Evolutionary conservation across 106 monocot genomes (phyloP).

Genomic region (Phalaenopsis aphrodite): DNA sequence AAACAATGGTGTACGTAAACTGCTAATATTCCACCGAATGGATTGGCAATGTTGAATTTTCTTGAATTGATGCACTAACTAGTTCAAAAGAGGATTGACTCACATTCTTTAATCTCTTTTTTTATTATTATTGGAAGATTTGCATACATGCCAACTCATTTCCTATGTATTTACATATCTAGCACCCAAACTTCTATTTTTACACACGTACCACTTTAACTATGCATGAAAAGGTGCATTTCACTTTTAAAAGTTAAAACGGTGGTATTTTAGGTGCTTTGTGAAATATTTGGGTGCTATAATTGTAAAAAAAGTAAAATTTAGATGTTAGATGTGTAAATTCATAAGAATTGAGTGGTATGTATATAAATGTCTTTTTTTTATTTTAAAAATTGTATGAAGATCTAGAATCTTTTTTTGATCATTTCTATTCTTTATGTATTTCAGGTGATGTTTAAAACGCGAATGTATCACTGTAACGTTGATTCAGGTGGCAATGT

Average conservation of each 20-base stretch:
- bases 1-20: not conserved
- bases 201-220: no score
- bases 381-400: not conserved
- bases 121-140: not conserved
- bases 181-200: no score
- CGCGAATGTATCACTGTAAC: conserved; percentile 91
- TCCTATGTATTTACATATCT: no score
- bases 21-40: not conserved
- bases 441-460: conserved; percentile 70
- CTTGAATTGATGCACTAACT: not conserved
- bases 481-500: conserved; percentile 60
- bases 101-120: not conserved
- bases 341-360: no score
- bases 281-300: no score
- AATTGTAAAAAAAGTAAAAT: no score
- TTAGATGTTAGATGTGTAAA: no score
- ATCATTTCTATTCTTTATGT: conserved; percentile 1
- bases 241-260: no score
- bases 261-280: no score
- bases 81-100: not conserved
- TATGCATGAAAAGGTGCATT: no score
- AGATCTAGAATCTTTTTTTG: not conserved
- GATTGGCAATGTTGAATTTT: not conserved
- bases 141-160: no score
- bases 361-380: not conserved